These are phyloP conservation scores for Evansstolkia leycettana DNA, from an alignment of 495 filamentous ascomycete species.

Conservation along the genomic window DNA sequence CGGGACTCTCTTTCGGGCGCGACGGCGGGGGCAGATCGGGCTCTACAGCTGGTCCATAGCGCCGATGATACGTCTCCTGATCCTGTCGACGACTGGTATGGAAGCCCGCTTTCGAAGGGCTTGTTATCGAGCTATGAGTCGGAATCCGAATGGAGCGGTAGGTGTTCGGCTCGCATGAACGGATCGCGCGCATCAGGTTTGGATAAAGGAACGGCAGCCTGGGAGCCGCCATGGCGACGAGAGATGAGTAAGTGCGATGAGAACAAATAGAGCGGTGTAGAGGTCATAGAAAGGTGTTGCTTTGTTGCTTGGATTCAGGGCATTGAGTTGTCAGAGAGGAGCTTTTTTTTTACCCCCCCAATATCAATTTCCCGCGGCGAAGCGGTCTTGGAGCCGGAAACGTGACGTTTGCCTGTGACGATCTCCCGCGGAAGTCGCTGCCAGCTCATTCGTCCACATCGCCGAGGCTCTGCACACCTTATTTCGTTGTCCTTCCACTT, in stretches of 20 bases:
- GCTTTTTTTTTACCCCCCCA: no score
- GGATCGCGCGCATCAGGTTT: conserved; percentile 41
- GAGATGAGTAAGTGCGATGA: conserved; percentile 5
- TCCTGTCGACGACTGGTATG: conserved; percentile 25
- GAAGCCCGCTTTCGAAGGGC: conserved; percentile 17
- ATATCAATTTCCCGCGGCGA: conserved; percentile 28
- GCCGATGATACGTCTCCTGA: conserved; percentile 33
- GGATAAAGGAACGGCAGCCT: conserved; percentile 68
- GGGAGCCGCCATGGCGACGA: conserved; percentile 45
- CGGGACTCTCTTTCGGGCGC: conserved; percentile 12
- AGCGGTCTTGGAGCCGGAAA: conserved; percentile 7
- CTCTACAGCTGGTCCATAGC: conserved; percentile 40
- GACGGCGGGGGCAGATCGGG: conserved; percentile 28
- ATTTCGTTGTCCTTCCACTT: no score
- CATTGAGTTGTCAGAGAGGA: no score
- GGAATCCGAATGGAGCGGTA: conserved; percentile 18
- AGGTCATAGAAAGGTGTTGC: conserved; percentile 4
- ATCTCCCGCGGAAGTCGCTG: not conserved
- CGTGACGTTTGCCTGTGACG: conserved; percentile 19
- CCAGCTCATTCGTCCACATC: not conserved
- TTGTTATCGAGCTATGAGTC: conserved; percentile 5
- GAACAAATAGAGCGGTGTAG: conserved; percentile 4
- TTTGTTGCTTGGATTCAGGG: conserved; percentile 1
- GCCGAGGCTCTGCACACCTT: not conserved
- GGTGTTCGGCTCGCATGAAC: conserved; percentile 24